These are phyloP conservation scores for Cladosporium sp. DNA, from an alignment of 2,329 filamentous ascomycete genomes.

Conservation along the genomic window DNA sequence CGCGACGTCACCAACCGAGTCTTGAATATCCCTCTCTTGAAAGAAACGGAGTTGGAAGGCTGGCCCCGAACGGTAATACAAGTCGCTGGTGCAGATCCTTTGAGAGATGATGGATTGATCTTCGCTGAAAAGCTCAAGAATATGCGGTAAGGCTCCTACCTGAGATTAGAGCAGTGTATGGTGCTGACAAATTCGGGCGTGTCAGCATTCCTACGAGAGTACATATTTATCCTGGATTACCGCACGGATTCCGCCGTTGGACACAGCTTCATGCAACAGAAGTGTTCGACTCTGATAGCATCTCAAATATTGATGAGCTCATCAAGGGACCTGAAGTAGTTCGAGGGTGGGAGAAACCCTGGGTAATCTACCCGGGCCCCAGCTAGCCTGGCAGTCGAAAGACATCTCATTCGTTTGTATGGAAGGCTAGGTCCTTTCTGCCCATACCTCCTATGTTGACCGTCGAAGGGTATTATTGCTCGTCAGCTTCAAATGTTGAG, in stretches of 20 bases:
- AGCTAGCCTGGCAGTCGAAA: too few relatives aligned
- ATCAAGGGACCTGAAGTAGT: neutral
- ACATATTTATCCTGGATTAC: neutral
- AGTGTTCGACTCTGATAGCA: neutral
- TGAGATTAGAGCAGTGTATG: neutral
- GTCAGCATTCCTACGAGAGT: neutral
- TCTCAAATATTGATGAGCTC: neutral
- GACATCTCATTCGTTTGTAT: too few relatives aligned
- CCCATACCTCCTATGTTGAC: too few relatives aligned
- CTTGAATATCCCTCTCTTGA: neutral
- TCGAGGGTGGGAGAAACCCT: neutral
- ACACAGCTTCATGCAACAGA: neutral
- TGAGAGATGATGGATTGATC: neutral
- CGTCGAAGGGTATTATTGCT: too few relatives aligned
- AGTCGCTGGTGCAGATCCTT: neutral
- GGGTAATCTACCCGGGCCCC: neutral
- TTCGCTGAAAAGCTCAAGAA: neutral
- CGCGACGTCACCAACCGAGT: neutral
- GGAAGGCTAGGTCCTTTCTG: too few relatives aligned
- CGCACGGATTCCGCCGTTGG: neutral
- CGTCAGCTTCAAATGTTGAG: too few relatives aligned
- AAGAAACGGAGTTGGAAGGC: neutral
- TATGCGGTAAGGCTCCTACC: neutral
- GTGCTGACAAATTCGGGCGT: neutral
- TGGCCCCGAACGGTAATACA: neutral